Evolutionary conservation across 768 basidiomycete genomes (phyloP).

Genomic region (Tricholoma sp.): DNA sequence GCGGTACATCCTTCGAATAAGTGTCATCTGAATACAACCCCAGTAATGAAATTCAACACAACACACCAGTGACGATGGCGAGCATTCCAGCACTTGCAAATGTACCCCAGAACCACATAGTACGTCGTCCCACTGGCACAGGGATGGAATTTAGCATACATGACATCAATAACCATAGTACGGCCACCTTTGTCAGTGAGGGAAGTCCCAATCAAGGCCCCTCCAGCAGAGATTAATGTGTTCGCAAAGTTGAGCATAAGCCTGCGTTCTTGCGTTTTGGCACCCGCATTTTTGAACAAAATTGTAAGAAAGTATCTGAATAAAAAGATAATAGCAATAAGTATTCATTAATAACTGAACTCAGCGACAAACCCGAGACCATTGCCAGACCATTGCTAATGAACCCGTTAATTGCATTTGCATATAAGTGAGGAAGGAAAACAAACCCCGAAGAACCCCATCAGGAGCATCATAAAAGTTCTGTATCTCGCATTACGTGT

Average conservation of each 20-base stretch:
- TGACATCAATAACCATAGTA: not conserved
- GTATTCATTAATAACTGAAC: not conserved
- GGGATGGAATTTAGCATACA: not conserved
- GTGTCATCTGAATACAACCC: not conserved
- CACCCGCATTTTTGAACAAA: constrained; percentile 35
- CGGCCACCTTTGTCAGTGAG: constrained; percentile 34
- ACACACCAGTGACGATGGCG: constrained; percentile 35
- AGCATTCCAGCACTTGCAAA: constrained; percentile 32
- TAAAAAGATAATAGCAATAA: not conserved
- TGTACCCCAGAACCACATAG: constrained; percentile 46
- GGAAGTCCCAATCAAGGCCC: constrained; percentile 36
- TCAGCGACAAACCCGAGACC: constrained; percentile 38
- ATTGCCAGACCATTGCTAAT: constrained; percentile 52
- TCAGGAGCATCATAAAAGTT: constrained; percentile 43
- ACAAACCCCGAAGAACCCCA: constrained; percentile 48
- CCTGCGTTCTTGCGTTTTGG: constrained; percentile 32
- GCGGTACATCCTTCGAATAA: constrained; percentile 31
- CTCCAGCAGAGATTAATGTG: constrained; percentile 34
- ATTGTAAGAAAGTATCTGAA: constrained; percentile 39
- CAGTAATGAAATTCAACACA: not conserved
- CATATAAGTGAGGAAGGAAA: not conserved
- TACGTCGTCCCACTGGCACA: constrained; percentile 35
- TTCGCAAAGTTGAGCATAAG: constrained; percentile 39
- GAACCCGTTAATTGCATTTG: not conserved
- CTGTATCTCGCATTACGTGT: constrained; percentile 40